A percentile compares a stretch with the other conserved stretches of the same genome.
These are phyloP conservation scores for Erythrobasidium yunnanense DNA, from an alignment of 768 basidiomycete species.

Conservation along the genomic window DNA sequence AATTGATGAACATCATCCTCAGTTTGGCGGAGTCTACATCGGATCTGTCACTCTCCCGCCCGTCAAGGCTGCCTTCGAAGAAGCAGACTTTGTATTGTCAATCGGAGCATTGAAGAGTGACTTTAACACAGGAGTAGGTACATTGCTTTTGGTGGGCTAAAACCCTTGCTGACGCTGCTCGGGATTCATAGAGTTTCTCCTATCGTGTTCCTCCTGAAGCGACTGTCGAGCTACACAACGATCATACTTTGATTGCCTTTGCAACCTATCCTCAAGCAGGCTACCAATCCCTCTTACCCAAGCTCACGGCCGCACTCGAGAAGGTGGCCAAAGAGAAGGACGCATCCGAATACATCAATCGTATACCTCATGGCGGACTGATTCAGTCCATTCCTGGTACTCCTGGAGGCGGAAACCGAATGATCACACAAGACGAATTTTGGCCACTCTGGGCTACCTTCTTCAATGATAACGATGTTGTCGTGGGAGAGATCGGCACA, in stretches of 20 bases:
- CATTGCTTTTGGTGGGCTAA: too few relatives aligned
- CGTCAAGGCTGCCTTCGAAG: conserved; percentile 62
- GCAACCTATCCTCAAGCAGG: conserved; percentile 35
- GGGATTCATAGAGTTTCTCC: conserved; percentile 10
- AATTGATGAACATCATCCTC: conserved; percentile 56
- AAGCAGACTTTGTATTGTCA: conserved; percentile 61
- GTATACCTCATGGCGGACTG: conserved; percentile 26
- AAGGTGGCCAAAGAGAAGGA: conserved; percentile 7
- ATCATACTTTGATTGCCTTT: conserved; percentile 45
- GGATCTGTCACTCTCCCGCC: conserved; percentile 59
- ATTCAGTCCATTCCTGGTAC: conserved; percentile 2
- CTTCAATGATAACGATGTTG: conserved; percentile 45
- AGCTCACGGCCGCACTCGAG: conserved; percentile 27
- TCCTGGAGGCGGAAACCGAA: conserved; percentile 44
- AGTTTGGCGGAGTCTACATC: conserved; percentile 69
- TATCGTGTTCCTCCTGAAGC: conserved; percentile 30
- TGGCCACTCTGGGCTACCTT: conserved; percentile 25
- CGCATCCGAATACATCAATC: neutral
- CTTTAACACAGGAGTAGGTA: conserved; percentile 69
- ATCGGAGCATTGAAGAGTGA: conserved; percentile 50
- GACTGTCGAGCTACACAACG: conserved; percentile 50
- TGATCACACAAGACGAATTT: conserved; percentile 52
- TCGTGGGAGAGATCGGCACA: conserved; percentile 82
- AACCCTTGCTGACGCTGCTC: neutral
- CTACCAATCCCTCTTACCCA: conserved; percentile 39